Base-by-base conservation (phyloP, 352 stramenopile genomes). In the Phytophthora nicotianae region DNA sequence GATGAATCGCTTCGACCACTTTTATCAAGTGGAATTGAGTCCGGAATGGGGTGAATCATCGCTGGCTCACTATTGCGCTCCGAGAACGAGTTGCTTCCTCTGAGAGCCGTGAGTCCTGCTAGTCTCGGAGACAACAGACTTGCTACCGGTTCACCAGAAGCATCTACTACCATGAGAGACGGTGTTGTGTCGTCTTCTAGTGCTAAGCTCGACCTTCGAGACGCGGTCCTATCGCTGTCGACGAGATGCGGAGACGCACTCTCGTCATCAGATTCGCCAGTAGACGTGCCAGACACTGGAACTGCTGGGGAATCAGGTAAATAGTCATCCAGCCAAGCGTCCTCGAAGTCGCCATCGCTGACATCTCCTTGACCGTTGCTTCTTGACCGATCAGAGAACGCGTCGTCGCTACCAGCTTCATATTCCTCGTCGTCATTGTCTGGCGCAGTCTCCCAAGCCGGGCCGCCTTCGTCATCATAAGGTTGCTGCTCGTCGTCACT, bases 301-400 rank as follows among this genome's bases (percentile, higher is more conserved):
- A 32, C 40, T 16, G 58, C 37, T 8, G 26, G 17, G 4, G 41
- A 37, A 17, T 61, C 65, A 7, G 54, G 46, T 16, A 81, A 41
- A 37, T 76, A 81, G 58, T 81, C 62, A 11, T 79, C 73, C 4
- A 76, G 42, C 70, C 73, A 81, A 8, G 63, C 62, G 47, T 77
- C 68, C 23, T 74, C 68, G n/a, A 78, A 80, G 32, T 78, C 64
- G 7, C 65, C 64, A 35, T 67, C 55, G 38, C 63, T 74, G 27
- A 17, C 21, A 2, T 77, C 68, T 0, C 70, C 59, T 3, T 63
- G 49, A 11, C 54, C 54, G 29, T 43, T 48, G n/a, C 50, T 35
- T 9, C n/a, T 53, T 6, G 40, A 61, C 29, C 24, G 29, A 27
- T 50, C 51, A 7, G 42, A 67, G 29, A 51, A 58, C 5, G 21